A percentile compares a stretch with the other conserved stretches of the same genome.
Evolutionary conservation across 2,329 filamentous ascomycete species (phyloP).

Genomic region (Metarhizium rileyi): DNA sequence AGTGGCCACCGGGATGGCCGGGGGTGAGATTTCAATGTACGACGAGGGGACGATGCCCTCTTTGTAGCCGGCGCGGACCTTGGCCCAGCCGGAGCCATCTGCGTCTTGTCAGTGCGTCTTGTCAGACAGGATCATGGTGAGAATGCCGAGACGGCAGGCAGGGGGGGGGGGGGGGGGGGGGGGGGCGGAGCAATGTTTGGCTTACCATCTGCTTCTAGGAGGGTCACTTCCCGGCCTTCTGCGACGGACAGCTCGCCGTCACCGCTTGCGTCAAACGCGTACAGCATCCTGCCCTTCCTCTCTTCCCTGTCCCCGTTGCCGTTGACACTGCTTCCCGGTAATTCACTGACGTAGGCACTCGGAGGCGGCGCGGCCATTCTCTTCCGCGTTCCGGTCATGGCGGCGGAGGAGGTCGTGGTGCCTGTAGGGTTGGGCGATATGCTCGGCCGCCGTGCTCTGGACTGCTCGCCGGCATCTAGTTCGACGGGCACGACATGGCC

Average conservation of each 20-base stretch:
- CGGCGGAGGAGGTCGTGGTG: constrained; percentile 15
- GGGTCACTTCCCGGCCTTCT: constrained; percentile 66
- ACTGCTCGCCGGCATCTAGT: constrained; percentile 27
- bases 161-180: too few species aligned
- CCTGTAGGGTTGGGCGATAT: constrained; percentile 15
- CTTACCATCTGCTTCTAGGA: constrained; percentile 84
- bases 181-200: too few species aligned
- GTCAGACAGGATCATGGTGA: background rate
- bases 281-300: constrained; percentile 79
- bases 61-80: constrained; percentile 62
- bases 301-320: constrained; percentile 27
- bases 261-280: constrained; percentile 69
- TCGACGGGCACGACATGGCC: constrained; percentile 39
- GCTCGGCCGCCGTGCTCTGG: constrained; percentile 13
- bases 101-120: background rate
- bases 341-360: constrained; percentile 62
- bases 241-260: constrained; percentile 73
- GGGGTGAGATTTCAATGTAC: constrained; percentile 63
- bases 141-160: background rate
- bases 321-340: constrained; percentile 43
- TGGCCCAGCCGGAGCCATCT: constrained; percentile 92
- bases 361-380: constrained; percentile 84
- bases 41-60: constrained; percentile 81
- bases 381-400: constrained; percentile 30
- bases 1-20: constrained; percentile 33